phyloP scores from a whole-genome alignment of 1,284 basidiomycete genomes.

The Heimioporus retisporus region DNA sequence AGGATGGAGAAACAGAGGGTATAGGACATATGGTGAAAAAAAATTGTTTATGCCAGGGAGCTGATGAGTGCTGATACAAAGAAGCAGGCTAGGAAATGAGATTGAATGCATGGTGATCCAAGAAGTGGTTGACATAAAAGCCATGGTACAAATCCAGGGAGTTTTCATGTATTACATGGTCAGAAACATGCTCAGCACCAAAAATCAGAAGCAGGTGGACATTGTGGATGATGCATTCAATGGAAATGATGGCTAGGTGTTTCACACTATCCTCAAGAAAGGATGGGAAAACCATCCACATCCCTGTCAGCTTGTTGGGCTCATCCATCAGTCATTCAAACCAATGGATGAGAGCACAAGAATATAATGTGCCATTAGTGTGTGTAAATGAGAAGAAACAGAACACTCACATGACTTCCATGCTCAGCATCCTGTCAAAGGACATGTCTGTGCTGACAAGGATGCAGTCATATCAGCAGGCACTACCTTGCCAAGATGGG shows the following conservation, averaged over 20 bases:
- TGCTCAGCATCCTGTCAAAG: neutral
- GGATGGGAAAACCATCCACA: neutral
- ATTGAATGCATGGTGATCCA: neutral
- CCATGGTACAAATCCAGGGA: neutral
- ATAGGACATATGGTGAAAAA: no score
- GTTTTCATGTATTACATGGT: neutral
- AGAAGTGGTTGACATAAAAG: neutral
- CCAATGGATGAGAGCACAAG: neutral
- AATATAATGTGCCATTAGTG: neutral
- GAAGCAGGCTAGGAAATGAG: neutral
- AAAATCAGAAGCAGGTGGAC: neutral
- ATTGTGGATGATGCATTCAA: neutral
- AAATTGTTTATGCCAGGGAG: no score
- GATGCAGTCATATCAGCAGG: neutral
- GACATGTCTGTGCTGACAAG: neutral
- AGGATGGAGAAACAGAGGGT: no score
- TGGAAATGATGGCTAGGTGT: neutral
- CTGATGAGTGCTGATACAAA: no score
- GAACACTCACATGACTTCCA: neutral
- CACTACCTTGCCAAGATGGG: neutral
- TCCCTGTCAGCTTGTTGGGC: neutral
- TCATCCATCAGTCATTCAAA: neutral
- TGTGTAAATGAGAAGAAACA: neutral
- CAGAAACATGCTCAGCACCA: neutral
- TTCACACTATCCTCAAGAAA: neutral